These are phyloP conservation scores for Canavalia gladiata DNA, from an alignment of 306 rosid species.

Conservation along the genomic window DNA sequence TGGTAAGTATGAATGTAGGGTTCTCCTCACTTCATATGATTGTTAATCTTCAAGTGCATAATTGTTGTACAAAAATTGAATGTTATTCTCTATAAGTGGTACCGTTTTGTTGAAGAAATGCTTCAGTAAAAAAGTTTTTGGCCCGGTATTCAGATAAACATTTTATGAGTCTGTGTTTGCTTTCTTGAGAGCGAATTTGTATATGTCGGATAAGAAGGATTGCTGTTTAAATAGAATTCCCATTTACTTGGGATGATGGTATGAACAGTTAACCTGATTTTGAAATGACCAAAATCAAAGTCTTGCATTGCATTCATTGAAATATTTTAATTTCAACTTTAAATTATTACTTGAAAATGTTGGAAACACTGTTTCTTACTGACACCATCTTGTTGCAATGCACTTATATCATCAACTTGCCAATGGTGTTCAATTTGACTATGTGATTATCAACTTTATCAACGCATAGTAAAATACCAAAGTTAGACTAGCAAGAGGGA, in stretches of 20 bases:
- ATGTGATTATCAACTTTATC: not conserved
- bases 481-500: slow-evolving; percentile 16
- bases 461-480: slow-evolving; percentile 22
- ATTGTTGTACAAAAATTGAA: slow-evolving; percentile 34
- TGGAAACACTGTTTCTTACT: slow-evolving; percentile 16
- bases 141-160: not conserved
- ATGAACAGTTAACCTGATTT: slow-evolving; percentile 4
- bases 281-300: not conserved
- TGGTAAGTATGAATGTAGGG: slow-evolving; percentile 24
- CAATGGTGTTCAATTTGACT: not conserved
- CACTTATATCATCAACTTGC: not conserved
- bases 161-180: not conserved
- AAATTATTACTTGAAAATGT: not conserved
- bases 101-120: slow-evolving; percentile 2
- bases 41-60: slow-evolving; percentile 43
- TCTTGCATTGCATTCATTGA: slow-evolving; percentile 28
- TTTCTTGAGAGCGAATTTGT: not conserved
- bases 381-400: slow-evolving; percentile 19
- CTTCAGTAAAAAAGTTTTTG: slow-evolving; percentile 1
- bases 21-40: slow-evolving; percentile 3
- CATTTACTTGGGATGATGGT: slow-evolving; percentile 19
- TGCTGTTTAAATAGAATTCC: not conserved
- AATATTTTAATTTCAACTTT: not conserved
- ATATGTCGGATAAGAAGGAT: slow-evolving; percentile 8
- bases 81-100: not conserved